Percentiles rank a stretch among this genome's conserved stretches.
phyloP scores from a whole-genome alignment of 805 yeast genomes.

The Ogataea angusta region DNA sequence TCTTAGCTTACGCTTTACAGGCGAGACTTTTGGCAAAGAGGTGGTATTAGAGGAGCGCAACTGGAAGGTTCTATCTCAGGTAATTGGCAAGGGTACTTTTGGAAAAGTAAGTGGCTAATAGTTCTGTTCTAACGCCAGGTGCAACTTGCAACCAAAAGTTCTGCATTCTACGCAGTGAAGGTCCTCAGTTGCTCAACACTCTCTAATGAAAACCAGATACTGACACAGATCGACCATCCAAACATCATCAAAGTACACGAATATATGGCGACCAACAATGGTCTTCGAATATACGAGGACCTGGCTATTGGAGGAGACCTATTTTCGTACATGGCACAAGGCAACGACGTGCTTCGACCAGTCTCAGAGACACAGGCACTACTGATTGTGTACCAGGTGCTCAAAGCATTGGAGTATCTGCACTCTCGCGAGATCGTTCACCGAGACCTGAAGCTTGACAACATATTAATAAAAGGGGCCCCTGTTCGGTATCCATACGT shows the following conservation, averaged over 20 bases:
- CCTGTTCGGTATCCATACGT: slow-evolving; percentile 53
- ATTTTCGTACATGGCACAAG: slow-evolving; percentile 81
- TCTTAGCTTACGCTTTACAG: slow-evolving; percentile 14
- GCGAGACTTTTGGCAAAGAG: slow-evolving; percentile 11
- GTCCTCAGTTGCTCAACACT: slow-evolving; percentile 30
- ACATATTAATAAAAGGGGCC: slow-evolving; percentile 54
- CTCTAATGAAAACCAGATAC: slow-evolving; percentile 35
- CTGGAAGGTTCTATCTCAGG: slow-evolving; percentile 43
- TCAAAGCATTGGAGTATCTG: slow-evolving; percentile 53
- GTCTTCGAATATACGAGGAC: slow-evolving; percentile 87
- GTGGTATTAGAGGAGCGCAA: slow-evolving; percentile 19
- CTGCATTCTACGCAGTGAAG: slow-evolving; percentile 48
- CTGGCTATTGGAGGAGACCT: slow-evolving; percentile 96
- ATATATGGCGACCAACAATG: slow-evolving; percentile 64
- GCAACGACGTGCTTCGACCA: slow-evolving; percentile 39
- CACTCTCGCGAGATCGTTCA: slow-evolving; percentile 57
- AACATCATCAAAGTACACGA: slow-evolving; percentile 83
- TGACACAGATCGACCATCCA: slow-evolving; percentile 77
- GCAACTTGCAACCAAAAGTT: slow-evolving; percentile 31
- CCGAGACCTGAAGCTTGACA: slow-evolving; percentile 65
- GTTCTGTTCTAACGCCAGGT: slow-evolving; percentile 19
- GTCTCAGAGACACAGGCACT: slow-evolving; percentile 54
- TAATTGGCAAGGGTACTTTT: slow-evolving; percentile 56
- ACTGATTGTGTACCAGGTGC: slow-evolving; percentile 52
- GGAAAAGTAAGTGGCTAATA: slow-evolving; percentile 42